Percentiles rank a stretch among this genome's conserved stretches.
These are phyloP conservation scores for Lenwebbia sp. DNA, from an alignment of 345 rosid species.

Conservation along the genomic window DNA sequence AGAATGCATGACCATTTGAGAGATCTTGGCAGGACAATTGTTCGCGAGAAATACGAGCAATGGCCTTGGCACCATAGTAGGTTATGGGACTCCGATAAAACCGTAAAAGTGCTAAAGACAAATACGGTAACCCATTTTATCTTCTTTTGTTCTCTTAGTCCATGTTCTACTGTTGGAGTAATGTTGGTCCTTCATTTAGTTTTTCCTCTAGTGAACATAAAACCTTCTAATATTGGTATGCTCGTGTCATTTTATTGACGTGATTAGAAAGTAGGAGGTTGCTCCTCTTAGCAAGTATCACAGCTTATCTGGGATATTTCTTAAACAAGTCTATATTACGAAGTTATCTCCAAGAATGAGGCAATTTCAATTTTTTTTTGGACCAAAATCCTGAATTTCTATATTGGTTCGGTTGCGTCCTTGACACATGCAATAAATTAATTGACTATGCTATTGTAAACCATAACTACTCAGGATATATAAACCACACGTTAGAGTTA, in stretches of 20 bases:
- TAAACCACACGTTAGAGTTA: background rate
- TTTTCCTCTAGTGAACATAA: background rate
- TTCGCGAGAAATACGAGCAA: accelerated
- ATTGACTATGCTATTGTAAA: background rate
- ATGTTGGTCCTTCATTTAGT: background rate
- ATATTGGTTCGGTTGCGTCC: too few species aligned
- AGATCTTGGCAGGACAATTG: background rate
- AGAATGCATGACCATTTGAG: background rate
- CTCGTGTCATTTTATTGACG: background rate
- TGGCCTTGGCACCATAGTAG: background rate
- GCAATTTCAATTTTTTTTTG: background rate
- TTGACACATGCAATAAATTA: too few species aligned
- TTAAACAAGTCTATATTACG: background rate
- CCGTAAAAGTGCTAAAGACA: accelerated
- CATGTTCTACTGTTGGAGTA: background rate
- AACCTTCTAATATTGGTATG: background rate
- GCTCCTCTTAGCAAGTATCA: background rate
- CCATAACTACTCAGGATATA: background rate
- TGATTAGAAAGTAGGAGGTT: background rate
- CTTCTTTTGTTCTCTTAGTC: background rate
- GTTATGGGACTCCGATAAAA: background rate
- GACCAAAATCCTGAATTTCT: too few species aligned
- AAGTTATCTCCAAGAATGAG: background rate
- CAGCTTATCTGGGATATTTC: background rate
- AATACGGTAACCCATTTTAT: accelerated